phyloP scores from a whole-genome alignment of 2,329 filamentous ascomycete genomes.

The Metarhizium rileyi region DNA sequence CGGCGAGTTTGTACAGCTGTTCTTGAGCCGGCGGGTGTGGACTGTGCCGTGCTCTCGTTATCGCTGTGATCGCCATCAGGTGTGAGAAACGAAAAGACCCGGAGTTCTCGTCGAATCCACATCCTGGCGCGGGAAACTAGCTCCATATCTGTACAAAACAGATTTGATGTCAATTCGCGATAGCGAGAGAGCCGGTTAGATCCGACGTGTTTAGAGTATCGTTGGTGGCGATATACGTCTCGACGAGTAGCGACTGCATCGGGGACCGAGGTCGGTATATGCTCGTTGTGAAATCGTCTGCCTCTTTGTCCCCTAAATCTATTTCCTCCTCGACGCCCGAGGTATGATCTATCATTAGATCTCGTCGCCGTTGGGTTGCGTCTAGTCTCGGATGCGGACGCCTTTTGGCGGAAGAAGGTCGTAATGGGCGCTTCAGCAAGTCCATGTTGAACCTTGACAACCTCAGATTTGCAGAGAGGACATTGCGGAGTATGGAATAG shows the following conservation, averaged over 20 bases:
- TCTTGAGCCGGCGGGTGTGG: conserved; percentile 14
- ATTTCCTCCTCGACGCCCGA: not conserved
- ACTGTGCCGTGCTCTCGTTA: conserved; percentile 10
- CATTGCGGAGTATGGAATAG: conserved; percentile 62
- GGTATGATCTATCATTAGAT: no score
- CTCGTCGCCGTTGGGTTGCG: conserved; percentile 3
- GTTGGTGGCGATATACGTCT: conserved; percentile 59
- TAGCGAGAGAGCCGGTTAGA: conserved; percentile 71
- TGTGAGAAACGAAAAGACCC: conserved; percentile 68
- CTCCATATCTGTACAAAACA: conserved; percentile 53
- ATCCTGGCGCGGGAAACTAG: conserved; percentile 67
- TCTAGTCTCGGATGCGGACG: not conserved
- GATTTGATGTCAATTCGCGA: conserved; percentile 57
- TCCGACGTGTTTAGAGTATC: conserved; percentile 75
- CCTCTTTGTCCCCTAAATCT: not conserved
- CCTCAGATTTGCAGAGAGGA: conserved; percentile 61
- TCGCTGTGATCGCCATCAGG: conserved; percentile 17
- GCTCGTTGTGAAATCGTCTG: conserved; percentile 5
- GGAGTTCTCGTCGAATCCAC: conserved; percentile 76
- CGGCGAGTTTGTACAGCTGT: conserved; percentile 30
- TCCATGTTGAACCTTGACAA: conserved; percentile 55
- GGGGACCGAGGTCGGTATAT: not conserved
- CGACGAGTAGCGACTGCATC: conserved; percentile 42
- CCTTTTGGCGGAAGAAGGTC: conserved; percentile 42
- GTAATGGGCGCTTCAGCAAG: conserved; percentile 36